Evolutionary conservation across 2,329 filamentous ascomycete species (phyloP).

Genomic region (Sphaerulina populicola): DNA sequence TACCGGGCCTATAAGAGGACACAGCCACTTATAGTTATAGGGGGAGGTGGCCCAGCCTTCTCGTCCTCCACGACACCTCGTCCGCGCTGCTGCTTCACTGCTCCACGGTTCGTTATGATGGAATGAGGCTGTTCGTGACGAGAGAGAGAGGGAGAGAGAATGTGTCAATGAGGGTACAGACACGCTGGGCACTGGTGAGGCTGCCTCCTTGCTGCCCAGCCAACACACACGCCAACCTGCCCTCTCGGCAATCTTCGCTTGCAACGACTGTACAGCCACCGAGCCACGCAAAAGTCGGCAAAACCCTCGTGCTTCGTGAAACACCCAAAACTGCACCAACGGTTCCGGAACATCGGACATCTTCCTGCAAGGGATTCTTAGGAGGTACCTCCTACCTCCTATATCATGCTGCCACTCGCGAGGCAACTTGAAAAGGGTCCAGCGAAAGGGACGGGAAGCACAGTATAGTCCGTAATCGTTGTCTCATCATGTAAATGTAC

Average conservation of each 20-base stretch:
- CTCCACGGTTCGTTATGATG: not conserved
- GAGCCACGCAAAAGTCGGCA: constrained; percentile 4
- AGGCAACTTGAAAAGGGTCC: not conserved
- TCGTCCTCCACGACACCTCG: not conserved
- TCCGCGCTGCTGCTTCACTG: not conserved
- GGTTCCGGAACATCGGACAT: not conserved
- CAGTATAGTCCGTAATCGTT: not conserved
- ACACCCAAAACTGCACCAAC: not conserved
- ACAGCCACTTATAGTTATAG: too few relatives aligned
- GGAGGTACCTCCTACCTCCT: too few relatives aligned
- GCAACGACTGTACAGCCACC: constrained; percentile 1
- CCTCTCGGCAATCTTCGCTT: not conserved
- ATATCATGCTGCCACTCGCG: not conserved
- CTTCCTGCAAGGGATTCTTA: not conserved
- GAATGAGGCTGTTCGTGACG: not conserved
- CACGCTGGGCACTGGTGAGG: too few relatives aligned
- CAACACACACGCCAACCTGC: not conserved
- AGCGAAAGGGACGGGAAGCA: not conserved
- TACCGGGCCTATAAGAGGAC: too few relatives aligned
- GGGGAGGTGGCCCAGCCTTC: too few relatives aligned
- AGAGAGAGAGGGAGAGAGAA: not conserved
- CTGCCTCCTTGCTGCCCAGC: not conserved
- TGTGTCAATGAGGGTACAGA: not conserved
- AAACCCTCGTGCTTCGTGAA: constrained; percentile 12
- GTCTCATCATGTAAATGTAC: not conserved